These are phyloP conservation scores for Aureobasidium sp. DNA, from an alignment of 2,329 filamentous ascomycete species.

Conservation along the genomic window DNA sequence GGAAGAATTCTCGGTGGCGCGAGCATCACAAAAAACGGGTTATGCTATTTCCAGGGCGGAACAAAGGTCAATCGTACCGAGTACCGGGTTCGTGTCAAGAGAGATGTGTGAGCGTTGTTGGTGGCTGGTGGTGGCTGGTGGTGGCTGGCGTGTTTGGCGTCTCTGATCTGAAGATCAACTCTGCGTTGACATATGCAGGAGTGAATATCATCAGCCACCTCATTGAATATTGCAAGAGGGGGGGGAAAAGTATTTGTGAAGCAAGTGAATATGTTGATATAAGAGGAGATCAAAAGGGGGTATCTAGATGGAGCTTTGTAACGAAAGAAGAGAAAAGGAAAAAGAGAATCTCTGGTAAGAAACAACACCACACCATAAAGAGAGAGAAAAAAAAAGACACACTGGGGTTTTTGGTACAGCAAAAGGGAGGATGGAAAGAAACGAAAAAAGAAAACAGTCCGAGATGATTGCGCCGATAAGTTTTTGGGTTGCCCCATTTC, in stretches of 20 bases:
- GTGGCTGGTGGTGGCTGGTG: neutral
- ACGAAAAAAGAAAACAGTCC: neutral
- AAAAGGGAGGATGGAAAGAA: neutral
- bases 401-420: neutral
- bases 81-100: neutral
- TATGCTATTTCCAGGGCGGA: neutral
- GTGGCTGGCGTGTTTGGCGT: no score
- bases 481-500: slow-evolving; percentile 3
- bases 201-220: neutral
- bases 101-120: neutral
- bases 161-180: neutral
- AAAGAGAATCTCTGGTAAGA: neutral
- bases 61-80: neutral
- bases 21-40: neutral
- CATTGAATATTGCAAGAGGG: neutral
- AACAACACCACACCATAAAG: neutral
- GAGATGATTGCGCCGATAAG: neutral
- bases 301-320: slow-evolving; percentile 9
- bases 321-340: neutral
- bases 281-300: neutral
- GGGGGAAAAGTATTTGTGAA: neutral
- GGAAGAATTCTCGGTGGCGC: neutral
- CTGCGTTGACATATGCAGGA: slow-evolving; percentile 3
- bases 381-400: neutral
- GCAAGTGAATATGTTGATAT: neutral